Evolutionary conservation across 2,329 filamentous ascomycete species (phyloP), one percentile per base, ranked within the genome.

Genomic region (Metarhizium rileyi): DNA sequence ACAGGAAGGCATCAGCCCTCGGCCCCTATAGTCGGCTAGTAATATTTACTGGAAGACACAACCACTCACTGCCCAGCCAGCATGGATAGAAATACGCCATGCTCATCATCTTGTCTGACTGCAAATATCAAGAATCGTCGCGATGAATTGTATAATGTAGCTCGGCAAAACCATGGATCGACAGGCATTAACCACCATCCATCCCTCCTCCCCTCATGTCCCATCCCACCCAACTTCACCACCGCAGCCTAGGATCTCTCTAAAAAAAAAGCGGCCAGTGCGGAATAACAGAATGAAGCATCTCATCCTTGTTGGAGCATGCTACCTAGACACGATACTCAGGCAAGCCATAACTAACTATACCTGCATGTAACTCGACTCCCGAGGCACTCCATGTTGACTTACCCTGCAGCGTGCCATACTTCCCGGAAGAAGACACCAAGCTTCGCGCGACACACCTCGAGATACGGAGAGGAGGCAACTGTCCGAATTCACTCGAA

Each of bases 291-390:
- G 16, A 23, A 78, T 75, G 70, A 75, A 73, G 65, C 76, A 79
- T 55, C 70, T 87, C 53, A 68, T 86, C 47, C 75, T 81, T 43
- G 72, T 84, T 42, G 84, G 84, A 22, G 82, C 82, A 25, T 84
- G 82, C 56, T 87, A 87, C 66, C 66, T 86, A 35, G 84, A 87
- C 64, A 87, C 82, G 2, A 84, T 87, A 51, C 70, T 86, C 38
- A 81, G 73, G 82, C 76, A 69, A 64, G 75, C 64, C 18, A 20
- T 20, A 16, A 8, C 35, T 7, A 23, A 38, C 30, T 27, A 20
- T 35, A 2, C 14, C 3, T 18, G 18, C n/a, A n/a, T n/a, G n/a
- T n/a, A n/a, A n/a, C n/a, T n/a, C n/a, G n/a, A n/a, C n/a, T n/a
- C n/a, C 18, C 4, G 3, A 22, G 20, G 12, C 41, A 18, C 27